Percentiles rank a stretch among this genome's conserved stretches.
These are phyloP conservation scores for Mycena olivaceomarginata DNA, from an alignment of 768 basidiomycete genomes.

Conservation along the genomic window DNA sequence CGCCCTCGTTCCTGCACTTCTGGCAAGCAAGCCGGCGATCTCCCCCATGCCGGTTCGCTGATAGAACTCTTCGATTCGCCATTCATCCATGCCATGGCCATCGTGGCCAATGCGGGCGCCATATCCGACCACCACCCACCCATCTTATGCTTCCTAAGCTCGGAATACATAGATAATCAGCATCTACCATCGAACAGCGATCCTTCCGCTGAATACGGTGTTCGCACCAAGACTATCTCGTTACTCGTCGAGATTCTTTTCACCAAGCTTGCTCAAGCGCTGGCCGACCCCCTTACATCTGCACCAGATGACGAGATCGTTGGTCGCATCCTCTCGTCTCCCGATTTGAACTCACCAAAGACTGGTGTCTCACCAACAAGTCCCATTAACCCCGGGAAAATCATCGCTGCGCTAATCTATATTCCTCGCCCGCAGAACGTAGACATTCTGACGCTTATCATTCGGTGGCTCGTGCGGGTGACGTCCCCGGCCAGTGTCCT, in stretches of 20 bases:
- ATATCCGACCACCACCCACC: slow-evolving; percentile 17
- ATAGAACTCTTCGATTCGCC: slow-evolving; percentile 29
- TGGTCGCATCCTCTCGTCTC: slow-evolving; percentile 3
- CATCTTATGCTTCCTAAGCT: slow-evolving; percentile 26
- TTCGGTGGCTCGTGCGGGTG: slow-evolving; percentile 39
- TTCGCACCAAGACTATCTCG: slow-evolving; percentile 36
- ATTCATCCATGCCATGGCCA: slow-evolving; percentile 35
- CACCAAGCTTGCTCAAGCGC: slow-evolving; percentile 2
- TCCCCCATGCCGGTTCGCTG: neutral
- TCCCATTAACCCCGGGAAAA: slow-evolving; percentile 18
- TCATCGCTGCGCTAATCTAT: slow-evolving; percentile 28
- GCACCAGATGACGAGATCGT: slow-evolving; percentile 20
- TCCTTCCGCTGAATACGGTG: slow-evolving; percentile 19
- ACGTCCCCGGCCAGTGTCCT: slow-evolving; percentile 34
- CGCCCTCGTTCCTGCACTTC: slow-evolving; percentile 29
- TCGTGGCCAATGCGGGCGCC: slow-evolving; percentile 30
- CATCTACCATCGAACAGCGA: slow-evolving; percentile 39
- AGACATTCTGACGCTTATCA: slow-evolving; percentile 16
- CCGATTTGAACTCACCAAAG: neutral
- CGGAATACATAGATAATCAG: slow-evolving; percentile 34
- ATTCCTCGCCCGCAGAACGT: slow-evolving; percentile 25
- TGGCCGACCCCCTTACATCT: neutral
- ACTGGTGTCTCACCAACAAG: neutral
- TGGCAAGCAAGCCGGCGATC: slow-evolving; percentile 24
- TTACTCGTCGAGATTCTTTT: slow-evolving; percentile 37